Conservation (phyloP, 2,329 filamentous ascomycete species). For the Penicillium sp. region DNA sequence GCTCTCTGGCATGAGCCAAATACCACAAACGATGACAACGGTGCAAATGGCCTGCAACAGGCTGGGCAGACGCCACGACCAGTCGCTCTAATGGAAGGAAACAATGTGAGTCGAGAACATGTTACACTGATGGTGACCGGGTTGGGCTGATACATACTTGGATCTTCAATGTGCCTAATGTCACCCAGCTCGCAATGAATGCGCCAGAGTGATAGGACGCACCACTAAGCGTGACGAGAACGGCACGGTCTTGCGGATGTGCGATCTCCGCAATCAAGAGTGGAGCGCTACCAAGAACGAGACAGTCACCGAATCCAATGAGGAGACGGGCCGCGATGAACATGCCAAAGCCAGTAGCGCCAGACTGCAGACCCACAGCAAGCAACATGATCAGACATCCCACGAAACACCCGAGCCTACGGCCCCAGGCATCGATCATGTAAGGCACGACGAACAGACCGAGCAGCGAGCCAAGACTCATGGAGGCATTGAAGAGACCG, state of each 20-base stretch:
- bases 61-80: conserved; percentile 30
- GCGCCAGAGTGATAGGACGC: conserved; percentile 27
- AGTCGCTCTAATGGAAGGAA: background rate
- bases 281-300: conserved; percentile 29
- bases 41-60: conserved; percentile 28
- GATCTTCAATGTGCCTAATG: conserved; percentile 4
- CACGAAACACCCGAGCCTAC: conserved; percentile 18
- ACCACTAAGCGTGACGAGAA: conserved; percentile 26
- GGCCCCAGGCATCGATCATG: conserved; percentile 23
- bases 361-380: conserved; percentile 33
- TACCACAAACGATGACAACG: conserved; percentile 18
- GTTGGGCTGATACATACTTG: background rate
- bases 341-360: conserved; percentile 31
- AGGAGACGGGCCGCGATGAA: conserved; percentile 33
- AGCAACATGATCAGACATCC: conserved; percentile 27
- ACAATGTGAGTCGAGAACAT: background rate
- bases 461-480: conserved; percentile 22
- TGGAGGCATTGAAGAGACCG: conserved; percentile 27
- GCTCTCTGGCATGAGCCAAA: conserved; percentile 23
- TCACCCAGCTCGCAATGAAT: conserved; percentile 17
- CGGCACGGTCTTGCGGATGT: conserved; percentile 31
- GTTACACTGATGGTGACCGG: background rate
- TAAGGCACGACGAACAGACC: conserved; percentile 26
- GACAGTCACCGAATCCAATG: conserved; percentile 24
- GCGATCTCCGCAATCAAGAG: conserved; percentile 33